Conservation (phyloP, 768 basidiomycete species). For the Tulasnella sp. region DNA sequence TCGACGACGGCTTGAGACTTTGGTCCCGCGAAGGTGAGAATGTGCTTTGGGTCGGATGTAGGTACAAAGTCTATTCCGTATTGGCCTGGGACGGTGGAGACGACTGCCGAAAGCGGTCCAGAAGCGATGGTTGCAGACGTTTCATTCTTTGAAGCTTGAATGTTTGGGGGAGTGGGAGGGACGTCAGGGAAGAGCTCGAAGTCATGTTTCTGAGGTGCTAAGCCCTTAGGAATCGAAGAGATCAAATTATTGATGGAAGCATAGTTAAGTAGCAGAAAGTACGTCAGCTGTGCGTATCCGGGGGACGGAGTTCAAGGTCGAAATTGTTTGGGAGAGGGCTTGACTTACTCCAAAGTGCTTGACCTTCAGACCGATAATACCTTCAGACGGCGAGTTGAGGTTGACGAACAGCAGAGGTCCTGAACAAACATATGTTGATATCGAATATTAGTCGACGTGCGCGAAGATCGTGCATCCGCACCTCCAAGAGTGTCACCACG, state of each 20-base stretch:
- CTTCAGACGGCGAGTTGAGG: constrained; percentile 2
- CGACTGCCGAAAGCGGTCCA: constrained; percentile 60
- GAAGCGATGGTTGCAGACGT: constrained; percentile 55
- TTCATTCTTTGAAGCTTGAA: constrained; percentile 39
- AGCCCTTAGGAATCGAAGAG: neutral
- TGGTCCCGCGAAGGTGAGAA: constrained; percentile 32
- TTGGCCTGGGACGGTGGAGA: constrained; percentile 28
- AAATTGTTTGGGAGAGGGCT: constrained; percentile 41
- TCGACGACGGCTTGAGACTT: constrained; percentile 38
- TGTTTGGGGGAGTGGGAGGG: constrained; percentile 48
- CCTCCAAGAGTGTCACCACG: constrained; percentile 42
- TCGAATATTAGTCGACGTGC: constrained; percentile 30
- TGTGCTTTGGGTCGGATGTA: constrained; percentile 24
- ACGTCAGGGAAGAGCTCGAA: constrained; percentile 55
- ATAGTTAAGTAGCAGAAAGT: neutral
- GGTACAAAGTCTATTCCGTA: constrained; percentile 23
- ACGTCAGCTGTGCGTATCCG: neutral
- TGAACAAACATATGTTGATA: neutral
- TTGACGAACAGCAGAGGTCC: constrained; percentile 10
- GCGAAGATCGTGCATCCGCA: constrained; percentile 55
- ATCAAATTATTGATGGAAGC: neutral
- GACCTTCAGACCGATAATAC: constrained; percentile 7
- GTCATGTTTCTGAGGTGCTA: neutral
- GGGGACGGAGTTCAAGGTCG: constrained; percentile 37
- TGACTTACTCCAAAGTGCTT: constrained; percentile 10